Conservation (phyloP, 352 stramenopile genomes). For the Pseudoperonospora humuli region DNA sequence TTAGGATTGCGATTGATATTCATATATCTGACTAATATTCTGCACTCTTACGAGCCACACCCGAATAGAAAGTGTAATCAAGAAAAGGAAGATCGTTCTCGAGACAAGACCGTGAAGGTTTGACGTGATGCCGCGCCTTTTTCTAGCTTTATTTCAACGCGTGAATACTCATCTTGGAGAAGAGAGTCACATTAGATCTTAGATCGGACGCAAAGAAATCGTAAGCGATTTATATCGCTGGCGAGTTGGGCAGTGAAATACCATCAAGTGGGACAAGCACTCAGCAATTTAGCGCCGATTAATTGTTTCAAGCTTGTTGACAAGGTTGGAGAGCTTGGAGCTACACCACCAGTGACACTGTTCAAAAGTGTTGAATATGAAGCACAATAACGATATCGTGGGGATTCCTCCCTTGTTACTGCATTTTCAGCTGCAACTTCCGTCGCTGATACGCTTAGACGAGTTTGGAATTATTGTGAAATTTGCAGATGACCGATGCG, state of each 20-base stretch:
- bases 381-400: slow-evolving; percentile 74
- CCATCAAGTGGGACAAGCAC: slow-evolving; percentile 80
- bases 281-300: slow-evolving; percentile 71
- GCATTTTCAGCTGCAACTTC: slow-evolving; percentile 76
- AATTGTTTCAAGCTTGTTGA: slow-evolving; percentile 86
- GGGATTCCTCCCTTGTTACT: slow-evolving; percentile 70
- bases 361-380: slow-evolving; percentile 45
- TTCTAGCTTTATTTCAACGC: too few species aligned
- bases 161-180: too few species aligned
- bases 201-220: slow-evolving; percentile 59
- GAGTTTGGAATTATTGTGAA: slow-evolving; percentile 79
- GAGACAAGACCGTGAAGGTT: too few species aligned
- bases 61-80: too few species aligned
- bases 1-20: too few species aligned
- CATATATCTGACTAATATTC: too few species aligned
- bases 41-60: too few species aligned
- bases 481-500: slow-evolving; percentile 45
- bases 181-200: too few species aligned
- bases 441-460: slow-evolving; percentile 71
- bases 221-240: slow-evolving; percentile 53
- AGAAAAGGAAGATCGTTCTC: too few species aligned
- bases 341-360: slow-evolving; percentile 74
- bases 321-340: slow-evolving; percentile 82
- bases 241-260: slow-evolving; percentile 66
- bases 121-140: too few species aligned